These are phyloP conservation scores for Leishmania lainsoni DNA, from an alignment of 208 protist species.

Conservation along the genomic window DNA sequence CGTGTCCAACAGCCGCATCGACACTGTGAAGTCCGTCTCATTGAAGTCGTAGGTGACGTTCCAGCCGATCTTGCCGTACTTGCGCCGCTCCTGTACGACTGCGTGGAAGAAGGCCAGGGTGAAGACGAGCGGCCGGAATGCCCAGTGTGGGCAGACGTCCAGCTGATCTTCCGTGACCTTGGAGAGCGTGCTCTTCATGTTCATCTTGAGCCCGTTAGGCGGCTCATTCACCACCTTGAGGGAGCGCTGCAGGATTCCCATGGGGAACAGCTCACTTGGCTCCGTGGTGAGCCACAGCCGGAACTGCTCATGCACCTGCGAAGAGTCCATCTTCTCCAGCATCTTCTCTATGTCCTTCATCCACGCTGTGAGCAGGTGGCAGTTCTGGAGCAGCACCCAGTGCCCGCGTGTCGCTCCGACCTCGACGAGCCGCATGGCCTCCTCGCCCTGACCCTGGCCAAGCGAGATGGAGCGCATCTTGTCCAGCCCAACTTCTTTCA, in stretches of 20 bases:
- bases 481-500: conserved; percentile 93
- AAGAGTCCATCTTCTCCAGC: conserved; percentile 95
- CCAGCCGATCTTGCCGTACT: conserved; percentile 99
- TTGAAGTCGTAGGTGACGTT: conserved; percentile 99
- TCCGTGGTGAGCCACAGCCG: conserved; percentile 99
- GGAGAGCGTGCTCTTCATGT: conserved; percentile 97
- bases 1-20: conserved; percentile 95
- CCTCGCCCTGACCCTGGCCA: conserved; percentile 97
- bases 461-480: conserved; percentile 97
- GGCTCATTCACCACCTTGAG: conserved; percentile 99
- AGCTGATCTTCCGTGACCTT: conserved; percentile 97
- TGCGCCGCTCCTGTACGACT: conserved; percentile 98
- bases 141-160: conserved; percentile 93
- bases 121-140: conserved; percentile 98
- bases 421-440: conserved; percentile 96
- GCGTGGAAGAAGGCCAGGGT: conserved; percentile 99
- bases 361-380: conserved; percentile 98
- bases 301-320: conserved; percentile 97
- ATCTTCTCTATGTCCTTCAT: conserved; percentile 98
- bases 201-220: conserved; percentile 98
- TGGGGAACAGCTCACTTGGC: conserved; percentile 97
- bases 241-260: conserved; percentile 97
- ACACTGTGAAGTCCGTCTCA: conserved; percentile 98
- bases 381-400: conserved; percentile 99
- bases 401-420: conserved; percentile 94